Evolutionary conservation across 2,329 filamentous ascomycete species (phyloP).

Genomic region (Fusarium nanum): DNA sequence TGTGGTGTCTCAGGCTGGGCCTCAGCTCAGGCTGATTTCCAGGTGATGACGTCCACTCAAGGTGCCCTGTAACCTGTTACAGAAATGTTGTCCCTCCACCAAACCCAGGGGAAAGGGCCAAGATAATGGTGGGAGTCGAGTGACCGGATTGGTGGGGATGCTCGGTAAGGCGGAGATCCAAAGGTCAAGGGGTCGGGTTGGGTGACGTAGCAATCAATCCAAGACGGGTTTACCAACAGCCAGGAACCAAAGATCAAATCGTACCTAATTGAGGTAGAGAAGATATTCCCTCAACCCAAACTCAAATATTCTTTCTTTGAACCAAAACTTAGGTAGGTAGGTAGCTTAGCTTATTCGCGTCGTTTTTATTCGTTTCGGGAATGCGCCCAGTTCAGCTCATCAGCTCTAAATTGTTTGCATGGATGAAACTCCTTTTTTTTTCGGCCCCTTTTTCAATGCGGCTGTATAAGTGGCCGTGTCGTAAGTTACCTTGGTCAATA

Average conservation of each 20-base stretch:
- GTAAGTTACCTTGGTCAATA: constrained; percentile 11
- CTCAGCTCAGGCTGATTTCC: constrained; percentile 34
- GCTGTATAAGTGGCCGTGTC: constrained; percentile 14
- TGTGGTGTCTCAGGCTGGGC: constrained; percentile 12
- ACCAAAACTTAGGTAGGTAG: not conserved
- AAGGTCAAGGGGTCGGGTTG: not conserved
- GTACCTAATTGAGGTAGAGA: not conserved
- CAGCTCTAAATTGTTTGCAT: constrained; percentile 22
- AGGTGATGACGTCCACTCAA: constrained; percentile 28
- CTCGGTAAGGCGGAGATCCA: constrained; percentile 22
- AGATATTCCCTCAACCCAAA: not conserved
- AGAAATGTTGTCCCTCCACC: constrained; percentile 1
- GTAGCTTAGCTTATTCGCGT: constrained; percentile 1
- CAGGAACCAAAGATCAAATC: constrained; percentile 2
- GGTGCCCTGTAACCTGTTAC: constrained; percentile 21
- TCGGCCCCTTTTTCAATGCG: constrained; percentile 2
- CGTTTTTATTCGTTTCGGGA: constrained; percentile 10
- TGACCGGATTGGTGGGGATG: constrained; percentile 27
- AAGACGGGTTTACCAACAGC: not conserved
- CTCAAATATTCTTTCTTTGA: not conserved
- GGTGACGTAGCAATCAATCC: constrained; percentile 31
- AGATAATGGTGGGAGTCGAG: not conserved
- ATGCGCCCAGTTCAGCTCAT: constrained; percentile 8
- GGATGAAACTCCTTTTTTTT: constrained; percentile 23
- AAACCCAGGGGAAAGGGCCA: constrained; percentile 7